Conservation (phyloP, 306 rosid genomes). For the Lablab purpureus region DNA sequence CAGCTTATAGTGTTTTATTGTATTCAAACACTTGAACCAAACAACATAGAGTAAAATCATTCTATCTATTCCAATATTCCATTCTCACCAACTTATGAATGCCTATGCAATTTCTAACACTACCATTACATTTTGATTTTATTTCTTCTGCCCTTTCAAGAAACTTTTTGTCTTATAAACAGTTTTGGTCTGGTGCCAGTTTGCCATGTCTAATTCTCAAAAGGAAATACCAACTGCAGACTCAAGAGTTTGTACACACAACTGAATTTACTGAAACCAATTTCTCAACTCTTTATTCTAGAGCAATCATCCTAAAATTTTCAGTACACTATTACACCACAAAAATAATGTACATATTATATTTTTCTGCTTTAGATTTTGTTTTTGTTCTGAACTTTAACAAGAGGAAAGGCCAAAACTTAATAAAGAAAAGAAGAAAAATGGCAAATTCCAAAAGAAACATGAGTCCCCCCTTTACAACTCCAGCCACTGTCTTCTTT, state of each 20-base stretch:
- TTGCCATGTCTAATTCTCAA: constrained; percentile 12
- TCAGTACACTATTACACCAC: neutral
- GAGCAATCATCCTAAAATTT: neutral
- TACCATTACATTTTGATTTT: neutral
- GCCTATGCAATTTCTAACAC: neutral
- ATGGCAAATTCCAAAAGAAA: neutral
- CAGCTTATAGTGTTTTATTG: no score
- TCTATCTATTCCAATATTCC: neutral
- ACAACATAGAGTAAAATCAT: neutral
- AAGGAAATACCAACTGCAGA: neutral
- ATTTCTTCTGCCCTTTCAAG: neutral
- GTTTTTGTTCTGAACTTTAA: neutral
- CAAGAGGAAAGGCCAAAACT: neutral
- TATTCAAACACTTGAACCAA: neutral
- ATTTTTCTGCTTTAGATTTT: neutral
- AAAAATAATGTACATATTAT: constrained; percentile 33
- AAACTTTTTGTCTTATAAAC: neutral
- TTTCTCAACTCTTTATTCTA: constrained; percentile 2
- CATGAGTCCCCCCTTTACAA: neutral
- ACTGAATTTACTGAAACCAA: neutral
- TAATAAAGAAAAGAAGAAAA: neutral
- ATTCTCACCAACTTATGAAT: neutral
- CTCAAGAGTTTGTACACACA: no score
- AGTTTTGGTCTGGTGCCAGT: neutral
- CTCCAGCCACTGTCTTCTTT: neutral